Base-by-base conservation (phyloP, 2,329 filamentous ascomycete genomes). In the Trichoderma breve region DNA sequence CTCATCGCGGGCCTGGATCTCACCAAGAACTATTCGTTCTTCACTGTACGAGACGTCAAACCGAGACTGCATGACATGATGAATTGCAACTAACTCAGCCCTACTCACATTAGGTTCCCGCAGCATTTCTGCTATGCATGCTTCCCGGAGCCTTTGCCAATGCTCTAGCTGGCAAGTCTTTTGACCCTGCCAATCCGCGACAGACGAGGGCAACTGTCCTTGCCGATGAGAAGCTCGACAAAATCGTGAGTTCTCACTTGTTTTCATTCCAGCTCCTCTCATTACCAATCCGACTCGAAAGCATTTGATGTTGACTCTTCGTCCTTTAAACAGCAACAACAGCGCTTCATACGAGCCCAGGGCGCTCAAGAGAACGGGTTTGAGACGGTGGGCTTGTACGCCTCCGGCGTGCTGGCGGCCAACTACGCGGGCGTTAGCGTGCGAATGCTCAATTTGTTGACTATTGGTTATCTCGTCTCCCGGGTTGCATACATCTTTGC, bases 341-440 rank as follows among this genome's bases (percentile, higher is more conserved):
- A 88, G 76, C 83, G 84, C 68, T 82, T 86, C 34, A 78, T 89
- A 55, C 85, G 87, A 64, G 83, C 85, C 32, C 85, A 91, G 76
- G 85, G 86, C 26, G 84, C 85, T 6, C 75, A 79, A 6, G 76
- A 79, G 51, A 86, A 86, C 75, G 82, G 79, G 73, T 80, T 84
- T 73, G 84, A 86, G 77, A 83, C 82, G 3, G 73, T 86, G 12
- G 83, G 82, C 62, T 75, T 84, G 74, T 85, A 81, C 75, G 81
- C 83, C 14, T 81, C 81, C 3, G 81, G 77, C 53, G 80, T 87
- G 21, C 78, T 83, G 47, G 85, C 85, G 18, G 85, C 82, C 74
- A 86, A 86, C 76, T 76, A 78, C n/a, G 80, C 84, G 6, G 80
- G 82, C 26, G 79, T 86, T 3, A 75, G 80, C 14, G 73, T 75